Conservation (phyloP, 345 rosid genomes). For the Citrus trifoliata region DNA sequence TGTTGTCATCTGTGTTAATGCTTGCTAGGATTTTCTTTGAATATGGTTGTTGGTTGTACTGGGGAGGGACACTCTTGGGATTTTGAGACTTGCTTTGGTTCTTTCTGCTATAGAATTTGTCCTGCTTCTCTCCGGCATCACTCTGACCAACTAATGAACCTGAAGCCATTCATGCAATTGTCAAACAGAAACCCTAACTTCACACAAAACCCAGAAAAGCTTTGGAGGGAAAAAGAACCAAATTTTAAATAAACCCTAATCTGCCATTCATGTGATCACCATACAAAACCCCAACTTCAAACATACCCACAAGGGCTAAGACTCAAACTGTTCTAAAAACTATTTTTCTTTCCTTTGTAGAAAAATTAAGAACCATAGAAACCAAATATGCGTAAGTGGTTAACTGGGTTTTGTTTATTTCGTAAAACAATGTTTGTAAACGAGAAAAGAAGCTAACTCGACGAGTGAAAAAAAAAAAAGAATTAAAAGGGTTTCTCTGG, state of each 20-base stretch:
- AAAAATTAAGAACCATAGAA: background rate
- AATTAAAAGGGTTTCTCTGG: background rate
- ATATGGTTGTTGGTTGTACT: slow-evolving; percentile 5
- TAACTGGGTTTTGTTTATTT: background rate
- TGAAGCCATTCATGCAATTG: slow-evolving; percentile 24
- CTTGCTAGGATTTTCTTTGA: slow-evolving; percentile 17
- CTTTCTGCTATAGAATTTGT: slow-evolving; percentile 16
- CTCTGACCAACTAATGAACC: slow-evolving; percentile 16
- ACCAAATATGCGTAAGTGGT: background rate
- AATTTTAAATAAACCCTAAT: background rate
- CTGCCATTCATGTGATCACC: slow-evolving; percentile 7
- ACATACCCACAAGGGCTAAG: background rate
- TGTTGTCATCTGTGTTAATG: slow-evolving; percentile 15
- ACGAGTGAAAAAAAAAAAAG: background rate
- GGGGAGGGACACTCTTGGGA: slow-evolving; percentile 1
- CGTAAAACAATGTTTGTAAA: background rate
- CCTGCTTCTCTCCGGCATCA: slow-evolving; percentile 14
- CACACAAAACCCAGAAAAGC: background rate
- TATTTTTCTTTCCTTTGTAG: background rate
- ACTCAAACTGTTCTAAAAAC: background rate
- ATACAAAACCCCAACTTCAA: background rate
- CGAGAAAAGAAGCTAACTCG: background rate
- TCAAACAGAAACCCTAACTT: slow-evolving; percentile 10
- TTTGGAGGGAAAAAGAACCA: background rate
- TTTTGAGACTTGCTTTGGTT: slow-evolving; percentile 15